Conservation (phyloP, 2,329 filamentous ascomycete species). For the Neophaeococcomyces aloes region DNA sequence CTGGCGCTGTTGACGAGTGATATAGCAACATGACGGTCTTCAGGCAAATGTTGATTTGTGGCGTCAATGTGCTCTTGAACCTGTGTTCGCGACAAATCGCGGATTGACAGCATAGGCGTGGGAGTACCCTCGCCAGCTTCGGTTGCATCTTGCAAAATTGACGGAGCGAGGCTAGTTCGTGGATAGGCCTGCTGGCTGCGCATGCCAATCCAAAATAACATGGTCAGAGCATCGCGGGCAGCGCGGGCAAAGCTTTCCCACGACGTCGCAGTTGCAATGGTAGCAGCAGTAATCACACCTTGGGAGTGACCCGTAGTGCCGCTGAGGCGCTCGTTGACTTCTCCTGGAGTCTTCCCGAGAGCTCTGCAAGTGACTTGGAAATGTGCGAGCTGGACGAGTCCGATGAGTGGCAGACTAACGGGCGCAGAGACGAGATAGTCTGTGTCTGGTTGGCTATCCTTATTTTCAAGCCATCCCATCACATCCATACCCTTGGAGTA, state of each 20-base stretch:
- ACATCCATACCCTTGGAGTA: conserved; percentile 96
- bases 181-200: conserved; percentile 97
- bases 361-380: conserved; percentile 91
- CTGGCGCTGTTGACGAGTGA: conserved; percentile 94
- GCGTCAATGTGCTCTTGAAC: conserved; percentile 95
- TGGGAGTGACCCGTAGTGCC: conserved; percentile 95
- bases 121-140: conserved; percentile 92
- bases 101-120: conserved; percentile 95
- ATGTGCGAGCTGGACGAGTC: conserved; percentile 88
- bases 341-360: conserved; percentile 77
- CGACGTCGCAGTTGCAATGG: conserved; percentile 77
- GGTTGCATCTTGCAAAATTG: conserved; percentile 80
- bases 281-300: conserved; percentile 85
- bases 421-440: conserved; percentile 92
- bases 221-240: conserved; percentile 68
- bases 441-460: conserved; percentile 79
- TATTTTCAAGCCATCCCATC: conserved; percentile 81
- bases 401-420: conserved; percentile 92
- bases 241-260: conserved; percentile 87
- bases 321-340: conserved; percentile 70
- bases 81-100: conserved; percentile 75
- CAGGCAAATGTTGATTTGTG: conserved; percentile 89
- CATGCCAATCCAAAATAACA: conserved; percentile 97
- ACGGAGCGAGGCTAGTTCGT: conserved; percentile 82
- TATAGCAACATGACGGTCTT: conserved; percentile 86